phyloP scores from a whole-genome alignment of 2,329 filamentous ascomycete species.

The Monilinia aucupariae region DNA sequence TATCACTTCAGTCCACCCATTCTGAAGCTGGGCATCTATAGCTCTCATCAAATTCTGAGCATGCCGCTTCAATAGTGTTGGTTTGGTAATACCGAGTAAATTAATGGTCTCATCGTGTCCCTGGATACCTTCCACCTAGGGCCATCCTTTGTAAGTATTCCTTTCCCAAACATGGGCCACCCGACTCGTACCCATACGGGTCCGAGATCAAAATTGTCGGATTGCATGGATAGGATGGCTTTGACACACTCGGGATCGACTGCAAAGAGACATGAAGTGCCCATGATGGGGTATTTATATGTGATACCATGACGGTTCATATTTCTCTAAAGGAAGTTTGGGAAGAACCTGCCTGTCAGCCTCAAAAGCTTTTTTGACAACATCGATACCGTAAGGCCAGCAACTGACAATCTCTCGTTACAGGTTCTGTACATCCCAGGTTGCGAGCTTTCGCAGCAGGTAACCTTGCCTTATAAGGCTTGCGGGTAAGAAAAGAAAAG shows the following conservation, averaged over 20 bases:
- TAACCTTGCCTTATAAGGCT: background rate
- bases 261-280: background rate
- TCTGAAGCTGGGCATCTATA: slow-evolving; percentile 8
- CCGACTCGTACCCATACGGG: background rate
- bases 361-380: background rate
- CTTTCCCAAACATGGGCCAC: slow-evolving; percentile 17
- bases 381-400: background rate
- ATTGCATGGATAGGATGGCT: slow-evolving; percentile 46
- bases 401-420: background rate
- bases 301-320: background rate
- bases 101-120: slow-evolving; percentile 45
- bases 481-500: background rate
- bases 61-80: slow-evolving; percentile 55
- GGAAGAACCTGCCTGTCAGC: background rate
- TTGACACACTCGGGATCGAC: slow-evolving; percentile 50
- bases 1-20: slow-evolving; percentile 35
- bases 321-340: background rate
- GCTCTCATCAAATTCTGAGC: slow-evolving; percentile 40
- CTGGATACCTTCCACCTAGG: slow-evolving; percentile 15
- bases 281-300: background rate
- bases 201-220: slow-evolving; percentile 44
- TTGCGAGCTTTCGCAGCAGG: background rate
- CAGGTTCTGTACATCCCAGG: background rate
- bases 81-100: slow-evolving; percentile 48
- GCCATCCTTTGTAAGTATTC: slow-evolving; percentile 19